Conservation (phyloP, 2,329 filamentous ascomycete genomes). For the Hypoxylon sp. region DNA sequence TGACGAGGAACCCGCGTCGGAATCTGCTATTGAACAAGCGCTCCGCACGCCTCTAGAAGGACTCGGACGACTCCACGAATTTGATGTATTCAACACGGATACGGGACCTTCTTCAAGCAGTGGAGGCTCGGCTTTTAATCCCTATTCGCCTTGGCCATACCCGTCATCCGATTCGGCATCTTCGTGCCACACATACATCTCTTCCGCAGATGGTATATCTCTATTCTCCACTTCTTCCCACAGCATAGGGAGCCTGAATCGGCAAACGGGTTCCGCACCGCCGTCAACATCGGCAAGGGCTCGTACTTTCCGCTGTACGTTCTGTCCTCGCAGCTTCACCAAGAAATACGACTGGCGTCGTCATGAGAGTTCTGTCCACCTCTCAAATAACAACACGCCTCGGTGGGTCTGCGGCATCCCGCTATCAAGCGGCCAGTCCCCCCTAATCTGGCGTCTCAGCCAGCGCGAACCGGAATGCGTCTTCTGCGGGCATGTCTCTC, state of each 20-base stretch:
- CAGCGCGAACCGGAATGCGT: constrained; percentile 60
- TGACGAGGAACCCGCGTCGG: constrained; percentile 60
- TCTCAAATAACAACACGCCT: neutral
- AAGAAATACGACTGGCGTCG: constrained; percentile 60
- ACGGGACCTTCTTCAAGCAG: constrained; percentile 7
- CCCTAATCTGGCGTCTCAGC: constrained; percentile 65
- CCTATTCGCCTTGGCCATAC: constrained; percentile 7
- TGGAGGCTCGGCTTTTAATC: constrained; percentile 8
- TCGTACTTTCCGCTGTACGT: constrained; percentile 57
- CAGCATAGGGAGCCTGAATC: neutral
- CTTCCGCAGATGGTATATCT: constrained; percentile 15
- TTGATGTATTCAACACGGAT: neutral
- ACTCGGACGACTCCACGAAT: neutral
- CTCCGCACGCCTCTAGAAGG: constrained; percentile 37
- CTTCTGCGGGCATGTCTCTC: constrained; percentile 55
- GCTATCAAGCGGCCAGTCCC: constrained; percentile 55
- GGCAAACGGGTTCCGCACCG: neutral
- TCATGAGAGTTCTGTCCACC: constrained; percentile 57
- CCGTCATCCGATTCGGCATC: constrained; percentile 25
- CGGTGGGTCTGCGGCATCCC: constrained; percentile 66
- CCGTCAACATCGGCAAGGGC: neutral
- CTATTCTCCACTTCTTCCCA: constrained; percentile 26
- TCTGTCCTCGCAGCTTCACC: constrained; percentile 58
- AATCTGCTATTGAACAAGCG: constrained; percentile 54
- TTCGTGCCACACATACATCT: constrained; percentile 3